Evolutionary conservation across 2,329 filamentous ascomycete genomes (phyloP).

Genomic region (Epichloe hybrida): DNA sequence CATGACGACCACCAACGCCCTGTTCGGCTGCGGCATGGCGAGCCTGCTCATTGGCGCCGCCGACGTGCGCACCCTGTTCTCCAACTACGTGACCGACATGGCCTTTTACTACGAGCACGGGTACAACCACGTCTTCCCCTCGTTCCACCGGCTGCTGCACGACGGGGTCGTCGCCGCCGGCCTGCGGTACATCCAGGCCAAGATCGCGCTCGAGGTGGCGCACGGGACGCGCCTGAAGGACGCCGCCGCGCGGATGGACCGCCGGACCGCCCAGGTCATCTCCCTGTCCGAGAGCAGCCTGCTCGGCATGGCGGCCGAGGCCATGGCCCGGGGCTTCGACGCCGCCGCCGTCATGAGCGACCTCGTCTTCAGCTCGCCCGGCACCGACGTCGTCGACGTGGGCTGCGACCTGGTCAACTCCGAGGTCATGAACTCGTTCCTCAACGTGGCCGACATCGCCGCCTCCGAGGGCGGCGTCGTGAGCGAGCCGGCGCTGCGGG

Average conservation of each 20-base stretch:
- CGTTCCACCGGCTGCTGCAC: slow-evolving; percentile 7
- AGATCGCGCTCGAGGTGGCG: slow-evolving; percentile 8
- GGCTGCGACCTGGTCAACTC: slow-evolving; percentile 11
- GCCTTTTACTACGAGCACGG: slow-evolving; percentile 13
- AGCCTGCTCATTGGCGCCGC: slow-evolving; percentile 9
- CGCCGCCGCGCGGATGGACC: slow-evolving; percentile 5
- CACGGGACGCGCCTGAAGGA: background rate
- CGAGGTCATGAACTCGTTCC: slow-evolving; percentile 12
- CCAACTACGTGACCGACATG: slow-evolving; percentile 13
- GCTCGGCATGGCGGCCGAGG: slow-evolving; percentile 10
- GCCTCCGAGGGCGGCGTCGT: slow-evolving; percentile 8
- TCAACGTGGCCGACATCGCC: slow-evolving; percentile 9
- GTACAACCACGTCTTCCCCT: slow-evolving; percentile 11
- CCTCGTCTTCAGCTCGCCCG: slow-evolving; percentile 10
- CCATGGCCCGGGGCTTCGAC: slow-evolving; percentile 10
- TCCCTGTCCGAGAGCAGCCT: slow-evolving; percentile 11
- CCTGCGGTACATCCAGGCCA: slow-evolving; percentile 9
- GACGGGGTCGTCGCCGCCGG: slow-evolving; percentile 8
- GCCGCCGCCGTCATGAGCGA: slow-evolving; percentile 10
- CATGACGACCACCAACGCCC: slow-evolving; percentile 9
- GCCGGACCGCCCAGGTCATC: slow-evolving; percentile 8
- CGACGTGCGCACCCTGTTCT: slow-evolving; percentile 10
- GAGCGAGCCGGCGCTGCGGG: slow-evolving; percentile 9
- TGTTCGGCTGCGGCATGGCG: slow-evolving; percentile 11
- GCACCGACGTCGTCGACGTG: slow-evolving; percentile 11